Conservation (phyloP, 768 basidiomycete genomes). For the Collybiopsis confluens region DNA sequence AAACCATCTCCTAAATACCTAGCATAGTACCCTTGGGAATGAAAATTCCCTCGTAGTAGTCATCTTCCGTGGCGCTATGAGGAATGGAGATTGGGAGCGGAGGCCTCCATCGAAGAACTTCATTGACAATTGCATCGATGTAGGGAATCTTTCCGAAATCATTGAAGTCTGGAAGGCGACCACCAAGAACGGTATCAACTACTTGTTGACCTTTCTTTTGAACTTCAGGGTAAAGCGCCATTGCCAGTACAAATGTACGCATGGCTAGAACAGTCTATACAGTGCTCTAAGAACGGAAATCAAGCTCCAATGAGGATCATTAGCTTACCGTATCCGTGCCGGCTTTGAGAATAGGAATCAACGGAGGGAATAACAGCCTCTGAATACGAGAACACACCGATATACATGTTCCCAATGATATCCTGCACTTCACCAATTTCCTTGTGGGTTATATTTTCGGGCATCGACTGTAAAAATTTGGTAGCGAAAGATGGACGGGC, state of each 20-base stretch:
- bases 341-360: not conserved
- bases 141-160: conserved; percentile 20
- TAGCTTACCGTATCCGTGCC: conserved; percentile 11
- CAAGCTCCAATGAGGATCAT: not conserved
- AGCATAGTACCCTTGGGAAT: conserved; percentile 17
- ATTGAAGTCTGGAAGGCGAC: conserved; percentile 20
- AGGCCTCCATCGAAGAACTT: conserved; percentile 19
- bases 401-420: conserved; percentile 6
- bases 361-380: not conserved
- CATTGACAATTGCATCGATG: conserved; percentile 19
- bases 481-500: conserved; percentile 7
- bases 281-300: not conserved
- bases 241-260: conserved; percentile 18
- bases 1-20: too few relatives aligned
- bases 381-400: not conserved
- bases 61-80: conserved; percentile 21
- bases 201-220: conserved; percentile 22
- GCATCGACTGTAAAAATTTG: not conserved
- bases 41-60: conserved; percentile 23
- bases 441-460: not conserved
- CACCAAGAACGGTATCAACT: conserved; percentile 20
- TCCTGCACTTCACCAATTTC: conserved; percentile 3
- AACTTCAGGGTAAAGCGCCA: conserved; percentile 20
- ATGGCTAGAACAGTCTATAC: conserved; percentile 10
- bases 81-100: conserved; percentile 5